These are phyloP conservation scores for Simplicillium sp. DNA, from an alignment of 2,329 filamentous ascomycete genomes.

Conservation along the genomic window DNA sequence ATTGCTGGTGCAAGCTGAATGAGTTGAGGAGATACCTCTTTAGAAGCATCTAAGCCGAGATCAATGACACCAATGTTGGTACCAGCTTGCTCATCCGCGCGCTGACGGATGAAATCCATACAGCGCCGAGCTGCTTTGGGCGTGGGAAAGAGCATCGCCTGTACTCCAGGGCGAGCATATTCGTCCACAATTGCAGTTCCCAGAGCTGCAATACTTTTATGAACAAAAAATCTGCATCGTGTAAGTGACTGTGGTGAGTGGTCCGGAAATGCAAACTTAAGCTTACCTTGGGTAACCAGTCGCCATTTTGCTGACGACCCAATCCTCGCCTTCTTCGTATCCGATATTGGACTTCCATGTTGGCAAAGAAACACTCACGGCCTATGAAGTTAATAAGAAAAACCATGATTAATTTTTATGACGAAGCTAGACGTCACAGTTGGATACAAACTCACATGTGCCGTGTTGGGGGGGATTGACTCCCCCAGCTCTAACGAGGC, in stretches of 20 bases:
- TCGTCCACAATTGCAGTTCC: slow-evolving; percentile 56
- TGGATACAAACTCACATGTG: slow-evolving; percentile 51
- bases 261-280: background rate
- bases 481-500: slow-evolving; percentile 50
- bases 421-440: background rate
- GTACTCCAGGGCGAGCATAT: slow-evolving; percentile 51
- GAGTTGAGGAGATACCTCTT: slow-evolving; percentile 40
- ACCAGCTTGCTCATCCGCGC: slow-evolving; percentile 40
- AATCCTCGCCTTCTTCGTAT: slow-evolving; percentile 86
- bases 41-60: slow-evolving; percentile 50
- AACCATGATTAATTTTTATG: too few species aligned
- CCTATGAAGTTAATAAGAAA: slow-evolving; percentile 40
- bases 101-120: slow-evolving; percentile 58
- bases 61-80: slow-evolving; percentile 47
- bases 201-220: slow-evolving; percentile 70
- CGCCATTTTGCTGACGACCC: slow-evolving; percentile 76
- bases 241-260: slow-evolving; percentile 5
- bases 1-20: slow-evolving; percentile 48
- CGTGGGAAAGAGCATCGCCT: slow-evolving; percentile 79
- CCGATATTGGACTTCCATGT: slow-evolving; percentile 87
- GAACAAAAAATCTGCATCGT: slow-evolving; percentile 76
- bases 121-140: slow-evolving; percentile 61
- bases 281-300: slow-evolving; percentile 79
- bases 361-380: slow-evolving; percentile 89
- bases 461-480: slow-evolving; percentile 67